phyloP scores from a whole-genome alignment of 805 yeast genomes.

The Candida oleophila region DNA sequence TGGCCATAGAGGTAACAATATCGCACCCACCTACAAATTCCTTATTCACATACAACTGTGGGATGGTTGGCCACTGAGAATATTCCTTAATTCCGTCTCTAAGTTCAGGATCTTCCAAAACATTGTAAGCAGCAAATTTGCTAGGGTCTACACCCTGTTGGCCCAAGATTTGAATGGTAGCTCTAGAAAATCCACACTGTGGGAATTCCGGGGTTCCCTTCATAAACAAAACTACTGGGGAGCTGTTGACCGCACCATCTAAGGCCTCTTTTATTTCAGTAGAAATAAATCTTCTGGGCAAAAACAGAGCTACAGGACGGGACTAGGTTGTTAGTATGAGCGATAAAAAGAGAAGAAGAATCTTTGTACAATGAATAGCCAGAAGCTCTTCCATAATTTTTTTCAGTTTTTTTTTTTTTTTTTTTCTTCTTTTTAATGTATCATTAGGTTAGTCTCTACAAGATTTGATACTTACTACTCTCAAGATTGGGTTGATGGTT shows the following conservation, averaged over 20 bases:
- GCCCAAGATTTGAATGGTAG: conserved; percentile 89
- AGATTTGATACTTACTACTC: conserved; percentile 13
- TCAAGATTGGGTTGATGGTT: conserved; percentile 10
- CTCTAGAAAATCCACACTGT: conserved; percentile 95
- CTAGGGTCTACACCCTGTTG: conserved; percentile 96
- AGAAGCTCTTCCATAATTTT: too few relatives aligned
- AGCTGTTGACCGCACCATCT: conserved; percentile 78
- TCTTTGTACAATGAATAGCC: too few relatives aligned
- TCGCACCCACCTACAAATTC: conserved; percentile 99
- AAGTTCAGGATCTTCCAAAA: conserved; percentile 88
- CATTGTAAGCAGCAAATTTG: conserved; percentile 96
- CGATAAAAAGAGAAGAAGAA: background rate
- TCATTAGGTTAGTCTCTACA: background rate
- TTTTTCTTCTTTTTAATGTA: background rate
- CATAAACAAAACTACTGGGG: conserved; percentile 96
- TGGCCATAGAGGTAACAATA: conserved; percentile 87
- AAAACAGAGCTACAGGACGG: background rate
- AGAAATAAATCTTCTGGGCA: conserved; percentile 52
- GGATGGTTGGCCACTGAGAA: conserved; percentile 98
- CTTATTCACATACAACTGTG: conserved; percentile 86
- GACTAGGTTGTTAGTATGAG: conserved; percentile 4
- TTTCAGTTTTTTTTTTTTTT: too few relatives aligned
- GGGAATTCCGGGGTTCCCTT: conserved; percentile 98
- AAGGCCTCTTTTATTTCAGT: conserved; percentile 82
- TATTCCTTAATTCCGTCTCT: conserved; percentile 95